Conservation (phyloP, 345 rosid species). For the Pistacia vera region DNA sequence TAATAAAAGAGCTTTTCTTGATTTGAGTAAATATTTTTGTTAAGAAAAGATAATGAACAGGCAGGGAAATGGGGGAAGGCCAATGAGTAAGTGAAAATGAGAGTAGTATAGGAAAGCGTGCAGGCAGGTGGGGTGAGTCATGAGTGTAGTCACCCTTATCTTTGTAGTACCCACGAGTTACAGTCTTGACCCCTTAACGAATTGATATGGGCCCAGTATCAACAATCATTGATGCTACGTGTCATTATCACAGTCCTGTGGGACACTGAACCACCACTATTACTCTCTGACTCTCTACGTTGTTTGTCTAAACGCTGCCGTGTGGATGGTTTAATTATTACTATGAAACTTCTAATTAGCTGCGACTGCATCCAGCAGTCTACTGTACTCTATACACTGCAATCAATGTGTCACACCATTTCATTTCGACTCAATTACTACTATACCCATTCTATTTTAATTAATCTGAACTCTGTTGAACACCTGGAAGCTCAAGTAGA, state of each 20-base stretch:
- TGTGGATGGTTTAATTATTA: constrained; percentile 6
- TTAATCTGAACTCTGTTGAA: not conserved
- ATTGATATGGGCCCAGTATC: not conserved
- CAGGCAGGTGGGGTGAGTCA: not conserved
- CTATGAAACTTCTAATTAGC: not conserved
- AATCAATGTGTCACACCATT: not conserved
- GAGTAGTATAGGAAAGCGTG: not conserved
- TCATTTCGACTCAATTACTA: not conserved
- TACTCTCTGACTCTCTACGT: not conserved
- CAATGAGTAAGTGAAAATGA: not conserved
- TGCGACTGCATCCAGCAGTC: not conserved
- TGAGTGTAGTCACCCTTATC: too few relatives aligned
- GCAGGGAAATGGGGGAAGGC: too few relatives aligned
- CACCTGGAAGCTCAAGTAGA: constrained; percentile 1
- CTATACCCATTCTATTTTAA: not conserved
- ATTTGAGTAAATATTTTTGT: too few relatives aligned
- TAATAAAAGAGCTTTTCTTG: too few relatives aligned
- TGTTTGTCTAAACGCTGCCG: constrained; percentile 15
- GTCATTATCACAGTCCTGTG: not conserved
- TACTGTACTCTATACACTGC: not conserved
- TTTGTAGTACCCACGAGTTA: too few relatives aligned
- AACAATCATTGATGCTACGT: constrained; percentile 8
- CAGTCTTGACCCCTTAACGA: not conserved
- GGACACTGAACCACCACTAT: not conserved
- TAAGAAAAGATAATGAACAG: too few relatives aligned